phyloP scores from a whole-genome alignment of 2,329 filamentous ascomycete species.

The Penicillium polonicum region DNA sequence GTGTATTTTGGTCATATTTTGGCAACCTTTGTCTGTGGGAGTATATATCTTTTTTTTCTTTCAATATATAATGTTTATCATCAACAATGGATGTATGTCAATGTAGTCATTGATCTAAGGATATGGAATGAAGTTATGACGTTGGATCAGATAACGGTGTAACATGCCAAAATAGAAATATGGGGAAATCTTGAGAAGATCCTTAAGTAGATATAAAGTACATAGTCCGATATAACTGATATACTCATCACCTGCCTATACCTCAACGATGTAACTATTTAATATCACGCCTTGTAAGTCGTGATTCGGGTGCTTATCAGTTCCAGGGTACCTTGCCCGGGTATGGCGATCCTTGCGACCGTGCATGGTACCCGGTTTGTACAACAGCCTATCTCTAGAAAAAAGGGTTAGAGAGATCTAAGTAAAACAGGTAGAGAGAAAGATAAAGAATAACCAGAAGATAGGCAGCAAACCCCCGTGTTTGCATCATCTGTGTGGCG shows the following conservation, averaged over 20 bases:
- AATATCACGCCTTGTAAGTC: background rate
- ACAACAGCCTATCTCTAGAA: background rate
- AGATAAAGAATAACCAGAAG: background rate
- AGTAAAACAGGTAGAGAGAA: background rate
- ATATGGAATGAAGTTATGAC: background rate
- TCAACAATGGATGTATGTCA: background rate
- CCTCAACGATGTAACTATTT: background rate
- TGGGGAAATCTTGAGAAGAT: background rate
- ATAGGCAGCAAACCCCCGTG: constrained; percentile 1
- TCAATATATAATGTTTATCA: background rate
- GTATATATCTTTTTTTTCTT: background rate
- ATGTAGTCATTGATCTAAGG: no score
- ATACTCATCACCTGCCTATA: background rate
- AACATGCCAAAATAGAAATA: background rate
- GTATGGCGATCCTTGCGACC: constrained; percentile 8
- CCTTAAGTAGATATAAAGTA: background rate
- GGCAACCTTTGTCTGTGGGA: background rate
- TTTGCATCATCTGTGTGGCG: constrained; percentile 7
- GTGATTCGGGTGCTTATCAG: constrained; percentile 7
- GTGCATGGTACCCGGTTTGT: background rate
- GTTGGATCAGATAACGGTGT: constrained; percentile 4
- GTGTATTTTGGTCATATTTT: background rate
- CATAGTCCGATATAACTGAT: background rate
- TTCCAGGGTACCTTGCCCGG: background rate
- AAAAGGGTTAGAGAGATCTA: background rate